Evolutionary conservation across 2,329 filamentous ascomycete species (phyloP), one percentile per base, ranked within the genome.

Genomic region (Claviceps purpurea): DNA sequence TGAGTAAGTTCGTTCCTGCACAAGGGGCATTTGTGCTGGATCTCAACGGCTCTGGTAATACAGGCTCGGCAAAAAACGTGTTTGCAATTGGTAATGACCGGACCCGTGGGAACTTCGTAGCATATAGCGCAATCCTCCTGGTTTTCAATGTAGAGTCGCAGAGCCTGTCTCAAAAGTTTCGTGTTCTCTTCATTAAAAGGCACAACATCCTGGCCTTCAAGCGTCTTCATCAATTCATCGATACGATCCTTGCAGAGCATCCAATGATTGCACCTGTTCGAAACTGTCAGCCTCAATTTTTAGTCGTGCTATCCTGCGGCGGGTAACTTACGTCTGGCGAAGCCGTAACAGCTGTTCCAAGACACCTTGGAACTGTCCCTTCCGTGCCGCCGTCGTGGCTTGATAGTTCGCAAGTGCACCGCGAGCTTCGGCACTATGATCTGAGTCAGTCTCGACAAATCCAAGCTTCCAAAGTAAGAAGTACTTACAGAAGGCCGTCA

Each of bases 71-170:
- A 89, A 65, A 89, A 95, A 1, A 82, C 73, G 64, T 95, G 89
- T 26, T 86, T 87, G 68, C 89, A 95, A 47, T 82, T 79, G 1
- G 89, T 95, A 60, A 95, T 94, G 50, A 93, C 80, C 0, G 89
- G 87, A 3, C 78, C 71, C 26, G 80, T 79, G 2, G 91, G 73
- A 0, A 73, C 70, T 34, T 94, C 88, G 37, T 90, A 77, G 65
- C 90, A 95, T 50, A 95, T 78, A 0, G 87, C 75, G 61, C 90
- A 95, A 54, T 90, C 84, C 59, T 95, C 89, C 55, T 87, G 85
- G 46, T 75, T 84, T 57, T 94, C 87, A 51, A 91, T 85, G 56
- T 81, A 82, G 7, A 94, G 72, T 54, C 86, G 81, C 3, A 95
- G 75, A 49, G 90, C 78, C 51, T 85, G 78, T 60, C 90, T 87